Conservation (phyloP, 257 asterid genomes). For the Echites panduratus region DNA sequence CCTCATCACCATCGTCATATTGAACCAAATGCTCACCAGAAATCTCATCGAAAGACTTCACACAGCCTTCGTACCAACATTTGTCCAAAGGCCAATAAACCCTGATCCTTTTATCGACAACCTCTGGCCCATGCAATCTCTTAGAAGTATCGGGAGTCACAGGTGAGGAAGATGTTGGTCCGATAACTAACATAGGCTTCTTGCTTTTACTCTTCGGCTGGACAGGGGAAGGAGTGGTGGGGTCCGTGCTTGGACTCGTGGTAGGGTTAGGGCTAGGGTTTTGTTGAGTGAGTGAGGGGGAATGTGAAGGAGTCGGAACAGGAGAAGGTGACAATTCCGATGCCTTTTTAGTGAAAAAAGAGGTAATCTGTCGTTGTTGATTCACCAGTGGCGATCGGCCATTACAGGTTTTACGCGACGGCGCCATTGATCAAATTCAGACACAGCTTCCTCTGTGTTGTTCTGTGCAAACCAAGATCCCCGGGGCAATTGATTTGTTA, state of each 20-base stretch:
- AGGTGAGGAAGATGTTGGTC: conserved; percentile 29
- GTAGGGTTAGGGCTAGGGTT: conserved; percentile 41
- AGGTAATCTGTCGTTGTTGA: conserved; percentile 78
- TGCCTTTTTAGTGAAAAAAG: conserved; percentile 63
- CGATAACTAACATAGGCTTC: conserved; percentile 46
- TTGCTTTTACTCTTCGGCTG: conserved; percentile 37
- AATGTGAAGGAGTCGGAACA: conserved; percentile 33
- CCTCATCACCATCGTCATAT: conserved; percentile 88
- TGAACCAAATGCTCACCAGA: conserved; percentile 78
- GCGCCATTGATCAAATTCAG: conserved; percentile 11
- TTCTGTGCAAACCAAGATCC: neutral
- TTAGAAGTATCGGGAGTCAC: conserved; percentile 22
- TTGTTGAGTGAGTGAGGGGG: conserved; percentile 28
- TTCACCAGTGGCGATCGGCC: conserved; percentile 89
- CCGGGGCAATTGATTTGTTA: neutral
- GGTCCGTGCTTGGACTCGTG: conserved; percentile 24
- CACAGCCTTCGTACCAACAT: conserved; percentile 74
- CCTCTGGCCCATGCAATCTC: conserved; percentile 47
- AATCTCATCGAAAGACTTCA: conserved; percentile 52
- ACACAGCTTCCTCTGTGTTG: neutral
- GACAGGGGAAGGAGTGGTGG: conserved; percentile 43
- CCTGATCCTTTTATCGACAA: conserved; percentile 48
- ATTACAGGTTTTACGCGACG: conserved; percentile 56
- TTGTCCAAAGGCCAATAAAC: conserved; percentile 86
- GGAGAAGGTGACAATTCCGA: conserved; percentile 32